Evolutionary conservation across 371 early-diverging fungal genomes (phyloP), one percentile per base, ranked within the genome.

Genomic region (Blakeslea trispora): DNA sequence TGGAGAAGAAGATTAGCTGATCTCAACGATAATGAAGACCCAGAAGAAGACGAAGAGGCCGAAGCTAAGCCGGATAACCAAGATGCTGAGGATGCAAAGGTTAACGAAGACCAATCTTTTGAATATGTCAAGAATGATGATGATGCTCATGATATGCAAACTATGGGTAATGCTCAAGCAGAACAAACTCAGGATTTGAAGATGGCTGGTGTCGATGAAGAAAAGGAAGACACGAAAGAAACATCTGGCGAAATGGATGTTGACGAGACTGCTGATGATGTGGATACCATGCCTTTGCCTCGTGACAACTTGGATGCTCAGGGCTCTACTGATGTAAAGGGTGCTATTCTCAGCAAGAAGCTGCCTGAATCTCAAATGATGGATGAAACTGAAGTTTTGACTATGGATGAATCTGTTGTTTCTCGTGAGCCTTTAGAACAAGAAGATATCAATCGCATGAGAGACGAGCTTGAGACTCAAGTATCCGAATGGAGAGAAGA

Each of bases 1-100:
- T 95, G 95, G 95, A 86, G 88, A 64, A 86, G 89, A 45, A 83
- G 93, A 37, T 67, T 94, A 37, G 84, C 91, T 37, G 79, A 85
- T 57, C 69, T 90, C 24, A 74, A 79, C 9, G 77, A 81, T 0
- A 74, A 77, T 4, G 75, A 82, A 18, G 81, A 80, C 5, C 7
- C 28, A 59, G 74, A 79, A 7, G 74, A 70, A 46, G 75, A 76
- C 3, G 67, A 66, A 14, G 69, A 83, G 49, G 61, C 71, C 6
- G 61, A 76, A 31, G 72, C 77, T 32, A 74, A 77, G 44, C 63
- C 74, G 13, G 70, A 77, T 0, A 67, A 65, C 17, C 73, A 77
- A 35, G 73, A 84, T 14, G 68, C 74, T 7, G 74, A 70, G 22
- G 73, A 83, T 21, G 75, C 72, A 23, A 73, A 83, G 49, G 78